Conservation (phyloP, 108 stramenopile species). For the Skeletonema costatum region DNA sequence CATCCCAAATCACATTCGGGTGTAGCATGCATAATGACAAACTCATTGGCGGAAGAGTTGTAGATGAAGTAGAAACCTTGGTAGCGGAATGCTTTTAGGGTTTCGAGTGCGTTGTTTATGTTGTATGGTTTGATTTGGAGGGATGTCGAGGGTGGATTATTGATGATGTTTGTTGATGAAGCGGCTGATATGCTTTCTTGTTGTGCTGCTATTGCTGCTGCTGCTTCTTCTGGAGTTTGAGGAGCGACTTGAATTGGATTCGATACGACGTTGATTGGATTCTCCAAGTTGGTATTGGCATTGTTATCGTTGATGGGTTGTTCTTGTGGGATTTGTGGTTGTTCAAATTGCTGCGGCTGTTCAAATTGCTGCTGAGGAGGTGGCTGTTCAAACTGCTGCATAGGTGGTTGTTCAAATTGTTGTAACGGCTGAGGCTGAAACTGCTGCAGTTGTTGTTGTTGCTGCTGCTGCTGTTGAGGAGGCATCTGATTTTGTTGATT, state of each 20-base stretch:
- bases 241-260: not conserved
- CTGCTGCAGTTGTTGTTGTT: not conserved
- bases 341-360: not conserved
- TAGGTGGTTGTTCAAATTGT: not conserved
- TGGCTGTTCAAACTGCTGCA: not conserved
- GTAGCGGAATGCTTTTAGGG: conserved; percentile 25
- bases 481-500: not conserved
- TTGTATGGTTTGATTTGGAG: conserved; percentile 15
- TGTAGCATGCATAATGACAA: conserved; percentile 32
- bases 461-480: not conserved
- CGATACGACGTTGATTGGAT: not conserved
- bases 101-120: conserved; percentile 20
- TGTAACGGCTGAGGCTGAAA: not conserved
- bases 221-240: not conserved
- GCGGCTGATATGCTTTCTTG: not conserved
- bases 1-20: conserved; percentile 31
- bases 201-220: not conserved
- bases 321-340: not conserved
- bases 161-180: not conserved
- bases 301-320: not conserved
- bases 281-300: not conserved
- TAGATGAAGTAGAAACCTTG: conserved; percentile 44
- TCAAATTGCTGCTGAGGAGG: not conserved
- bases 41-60: conserved; percentile 25
- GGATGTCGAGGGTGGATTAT: not conserved